phyloP scores from a whole-genome alignment of 1,284 basidiomycete genomes.

The Phenoliferia sp. region DNA sequence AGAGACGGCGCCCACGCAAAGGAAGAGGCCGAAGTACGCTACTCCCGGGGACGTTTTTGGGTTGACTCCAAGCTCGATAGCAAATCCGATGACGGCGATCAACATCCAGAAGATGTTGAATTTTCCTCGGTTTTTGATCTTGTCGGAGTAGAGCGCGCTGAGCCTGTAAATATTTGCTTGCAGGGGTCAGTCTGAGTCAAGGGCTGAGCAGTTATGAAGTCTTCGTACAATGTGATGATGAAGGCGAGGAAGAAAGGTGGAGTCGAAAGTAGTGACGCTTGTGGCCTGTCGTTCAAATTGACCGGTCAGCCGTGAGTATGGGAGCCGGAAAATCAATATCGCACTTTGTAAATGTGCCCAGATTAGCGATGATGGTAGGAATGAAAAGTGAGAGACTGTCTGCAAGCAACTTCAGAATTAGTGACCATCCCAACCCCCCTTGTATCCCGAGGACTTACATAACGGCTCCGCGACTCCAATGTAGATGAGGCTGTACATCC shows the following conservation, averaged over 20 bases:
- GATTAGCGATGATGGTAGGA: slow-evolving; percentile 45
- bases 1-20: slow-evolving; percentile 25
- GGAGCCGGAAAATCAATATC: not conserved
- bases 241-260: slow-evolving; percentile 37
- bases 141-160: slow-evolving; percentile 18
- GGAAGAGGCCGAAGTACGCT: slow-evolving; percentile 30
- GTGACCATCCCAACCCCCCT: not conserved
- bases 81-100: slow-evolving; percentile 21
- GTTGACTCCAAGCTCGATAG: slow-evolving; percentile 15
- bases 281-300: slow-evolving; percentile 23
- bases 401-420: not conserved
- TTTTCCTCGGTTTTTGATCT: slow-evolving; percentile 12
- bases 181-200: too few relatives aligned
- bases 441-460: not conserved
- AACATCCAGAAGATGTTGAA: slow-evolving; percentile 28
- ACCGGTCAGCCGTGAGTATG: too few relatives aligned
- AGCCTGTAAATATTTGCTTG: not conserved
- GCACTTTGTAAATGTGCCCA: slow-evolving; percentile 43
- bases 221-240: slow-evolving; percentile 7
- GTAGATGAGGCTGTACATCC: slow-evolving; percentile 16
- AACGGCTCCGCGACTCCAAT: slow-evolving; percentile 16
- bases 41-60: slow-evolving; percentile 7
- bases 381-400: slow-evolving; percentile 12
- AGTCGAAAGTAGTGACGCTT: slow-evolving; percentile 44
- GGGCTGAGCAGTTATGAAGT: too few relatives aligned